A percentile compares a stretch with the other conserved stretches of the same genome.
Evolutionary conservation across 2,329 filamentous ascomycete species (phyloP).

Genomic region (Penicillium sumatraense): DNA sequence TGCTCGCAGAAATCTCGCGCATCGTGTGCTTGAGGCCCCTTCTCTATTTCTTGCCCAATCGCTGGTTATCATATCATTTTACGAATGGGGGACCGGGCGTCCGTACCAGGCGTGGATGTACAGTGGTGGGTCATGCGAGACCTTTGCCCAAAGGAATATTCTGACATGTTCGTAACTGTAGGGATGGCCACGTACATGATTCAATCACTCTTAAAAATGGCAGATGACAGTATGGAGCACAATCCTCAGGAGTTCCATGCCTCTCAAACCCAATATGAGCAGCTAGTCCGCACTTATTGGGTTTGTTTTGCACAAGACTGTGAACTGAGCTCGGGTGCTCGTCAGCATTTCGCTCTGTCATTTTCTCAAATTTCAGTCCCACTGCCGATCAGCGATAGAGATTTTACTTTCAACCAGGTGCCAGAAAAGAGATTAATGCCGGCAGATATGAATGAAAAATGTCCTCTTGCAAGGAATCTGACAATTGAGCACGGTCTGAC

Average conservation of each 20-base stretch:
- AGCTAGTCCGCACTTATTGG: slow-evolving; percentile 45
- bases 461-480: slow-evolving; percentile 24
- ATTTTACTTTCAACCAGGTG: slow-evolving; percentile 38
- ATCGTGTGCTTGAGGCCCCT: slow-evolving; percentile 37
- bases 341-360: slow-evolving; percentile 42
- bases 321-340: slow-evolving; percentile 41
- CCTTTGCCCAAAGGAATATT: not conserved
- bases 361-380: slow-evolving; percentile 44
- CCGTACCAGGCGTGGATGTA: slow-evolving; percentile 47
- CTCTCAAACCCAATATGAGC: slow-evolving; percentile 40
- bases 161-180: slow-evolving; percentile 17
- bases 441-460: slow-evolving; percentile 31
- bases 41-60: slow-evolving; percentile 42
- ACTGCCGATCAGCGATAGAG: slow-evolving; percentile 40
- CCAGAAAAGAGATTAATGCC: slow-evolving; percentile 34
- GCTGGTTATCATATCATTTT: slow-evolving; percentile 41
- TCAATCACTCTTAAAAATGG: slow-evolving; percentile 41
- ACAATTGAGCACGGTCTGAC: slow-evolving; percentile 40
- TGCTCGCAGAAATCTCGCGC: slow-evolving; percentile 36
- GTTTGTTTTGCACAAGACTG: slow-evolving; percentile 44
- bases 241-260: slow-evolving; percentile 39
- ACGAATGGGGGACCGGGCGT: slow-evolving; percentile 42
- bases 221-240: slow-evolving; percentile 44
- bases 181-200: slow-evolving; percentile 47
- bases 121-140: slow-evolving; percentile 31